A percentile compares a stretch with the other conserved stretches of the same genome.
Evolutionary conservation across 768 basidiomycete species (phyloP).

Genomic region (Collybia nuda): DNA sequence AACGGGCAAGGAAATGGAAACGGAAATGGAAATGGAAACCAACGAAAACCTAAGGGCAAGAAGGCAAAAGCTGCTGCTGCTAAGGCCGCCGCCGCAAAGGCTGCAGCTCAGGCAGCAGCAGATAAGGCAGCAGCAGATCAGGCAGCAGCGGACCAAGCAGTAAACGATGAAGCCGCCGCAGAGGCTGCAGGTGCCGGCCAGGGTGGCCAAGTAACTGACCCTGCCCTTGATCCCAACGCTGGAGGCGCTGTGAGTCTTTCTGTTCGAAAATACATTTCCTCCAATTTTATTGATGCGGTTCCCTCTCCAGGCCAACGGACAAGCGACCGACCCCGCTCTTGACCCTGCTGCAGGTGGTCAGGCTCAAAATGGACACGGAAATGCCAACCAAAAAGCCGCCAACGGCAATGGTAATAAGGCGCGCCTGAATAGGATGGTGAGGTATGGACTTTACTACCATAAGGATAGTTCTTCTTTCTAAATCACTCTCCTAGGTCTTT

Average conservation of each 20-base stretch:
- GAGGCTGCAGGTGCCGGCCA: not conserved
- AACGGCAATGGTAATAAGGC: too few relatives aligned
- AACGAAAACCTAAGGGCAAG: not conserved
- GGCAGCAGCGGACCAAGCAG: not conserved
- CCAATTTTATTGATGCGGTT: too few relatives aligned
- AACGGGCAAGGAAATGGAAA: not conserved
- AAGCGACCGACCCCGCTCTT: too few relatives aligned
- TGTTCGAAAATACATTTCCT: too few relatives aligned
- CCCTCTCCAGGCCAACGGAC: too few relatives aligned
- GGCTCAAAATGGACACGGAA: not conserved
- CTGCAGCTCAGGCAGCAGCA: not conserved
- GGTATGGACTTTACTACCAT: too few relatives aligned
- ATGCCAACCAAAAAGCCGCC: too few relatives aligned
- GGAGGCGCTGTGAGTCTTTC: not conserved
- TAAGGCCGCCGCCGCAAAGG: not conserved
- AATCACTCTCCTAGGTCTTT: too few relatives aligned
- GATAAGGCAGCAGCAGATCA: not conserved
- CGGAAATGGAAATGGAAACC: not conserved
- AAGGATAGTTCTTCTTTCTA: too few relatives aligned
- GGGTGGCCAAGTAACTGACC: not conserved
- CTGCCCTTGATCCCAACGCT: not conserved
- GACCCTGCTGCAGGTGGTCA: not conserved
- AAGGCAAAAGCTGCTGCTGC: not conserved
- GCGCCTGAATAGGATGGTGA: too few relatives aligned
- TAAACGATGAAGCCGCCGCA: slow-evolving; percentile 1